These are phyloP conservation scores for Xylaria sp. DNA, from an alignment of 2,329 filamentous ascomycete genomes.

Conservation along the genomic window DNA sequence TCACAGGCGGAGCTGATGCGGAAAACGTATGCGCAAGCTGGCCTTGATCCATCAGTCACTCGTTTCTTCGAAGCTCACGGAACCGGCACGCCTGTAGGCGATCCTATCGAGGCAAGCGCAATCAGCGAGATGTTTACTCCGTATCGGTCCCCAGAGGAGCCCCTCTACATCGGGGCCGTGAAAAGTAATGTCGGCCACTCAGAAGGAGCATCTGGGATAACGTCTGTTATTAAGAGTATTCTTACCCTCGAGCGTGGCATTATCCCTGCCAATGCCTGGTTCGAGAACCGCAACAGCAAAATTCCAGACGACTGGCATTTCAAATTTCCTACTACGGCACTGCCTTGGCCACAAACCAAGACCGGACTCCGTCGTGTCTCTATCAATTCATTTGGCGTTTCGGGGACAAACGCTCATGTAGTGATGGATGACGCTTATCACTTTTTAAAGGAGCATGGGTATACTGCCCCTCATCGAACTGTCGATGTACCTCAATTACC, in stretches of 20 bases:
- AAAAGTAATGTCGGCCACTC: slow-evolving; percentile 20
- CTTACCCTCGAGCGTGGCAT: slow-evolving; percentile 4
- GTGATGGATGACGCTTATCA: slow-evolving; percentile 16
- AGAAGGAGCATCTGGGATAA: slow-evolving; percentile 12
- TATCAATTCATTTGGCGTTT: slow-evolving; percentile 23
- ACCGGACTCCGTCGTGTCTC: slow-evolving; percentile 18
- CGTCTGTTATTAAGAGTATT: slow-evolving; percentile 15
- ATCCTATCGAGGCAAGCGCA: slow-evolving; percentile 11
- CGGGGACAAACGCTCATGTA: slow-evolving; percentile 19
- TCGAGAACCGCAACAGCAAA: slow-evolving; percentile 10
- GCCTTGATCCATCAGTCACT: slow-evolving; percentile 2
- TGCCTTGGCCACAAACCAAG: slow-evolving; percentile 11
- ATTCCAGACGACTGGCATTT: slow-evolving; percentile 15
- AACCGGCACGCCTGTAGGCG: slow-evolving; percentile 15
- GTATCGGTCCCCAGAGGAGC: not conserved
- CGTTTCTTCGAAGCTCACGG: slow-evolving; percentile 23
- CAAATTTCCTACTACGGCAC: slow-evolving; percentile 4
- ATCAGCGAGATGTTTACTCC: slow-evolving; percentile 12
- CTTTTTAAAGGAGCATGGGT: slow-evolving; percentile 14
- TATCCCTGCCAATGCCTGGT: slow-evolving; percentile 15
- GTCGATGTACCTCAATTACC: slow-evolving; percentile 3
- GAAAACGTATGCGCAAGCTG: slow-evolving; percentile 11
- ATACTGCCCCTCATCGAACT: not conserved
- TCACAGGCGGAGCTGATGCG: slow-evolving; percentile 18
- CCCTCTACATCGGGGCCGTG: slow-evolving; percentile 12